These are phyloP conservation scores for Gynochthodes officinalis DNA, from an alignment of 257 asterid species.

Conservation along the genomic window DNA sequence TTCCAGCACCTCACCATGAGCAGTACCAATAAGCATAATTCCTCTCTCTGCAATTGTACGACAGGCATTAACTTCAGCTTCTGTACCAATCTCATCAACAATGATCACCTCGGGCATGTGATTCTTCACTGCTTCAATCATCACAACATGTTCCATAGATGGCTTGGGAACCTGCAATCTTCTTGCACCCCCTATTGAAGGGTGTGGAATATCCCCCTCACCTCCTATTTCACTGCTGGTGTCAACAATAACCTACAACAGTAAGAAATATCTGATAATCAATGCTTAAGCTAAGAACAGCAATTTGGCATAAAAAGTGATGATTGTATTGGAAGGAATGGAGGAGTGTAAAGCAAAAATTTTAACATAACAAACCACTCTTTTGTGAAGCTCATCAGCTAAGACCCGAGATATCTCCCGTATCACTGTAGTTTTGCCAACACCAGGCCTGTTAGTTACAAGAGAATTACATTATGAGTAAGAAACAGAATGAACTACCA, in stretches of 20 bases:
- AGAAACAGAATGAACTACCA: neutral
- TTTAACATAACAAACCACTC: conserved; percentile 61
- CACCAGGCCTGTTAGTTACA: conserved; percentile 64
- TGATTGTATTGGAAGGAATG: neutral
- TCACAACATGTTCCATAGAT: conserved; percentile 62
- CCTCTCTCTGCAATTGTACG: conserved; percentile 83
- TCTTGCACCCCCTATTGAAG: conserved; percentile 72
- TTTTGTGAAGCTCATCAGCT: conserved; percentile 68
- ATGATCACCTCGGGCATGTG: conserved; percentile 91
- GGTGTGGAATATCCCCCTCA: conserved; percentile 78
- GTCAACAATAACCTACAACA: conserved; percentile 63
- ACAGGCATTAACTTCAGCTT: conserved; percentile 76
- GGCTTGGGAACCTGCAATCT: conserved; percentile 75
- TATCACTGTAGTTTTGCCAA: conserved; percentile 77
- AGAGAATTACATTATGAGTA: neutral
- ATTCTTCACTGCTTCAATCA: conserved; percentile 87
- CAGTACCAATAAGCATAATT: conserved; percentile 83
- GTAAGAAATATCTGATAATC: neutral
- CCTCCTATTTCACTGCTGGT: conserved; percentile 88
- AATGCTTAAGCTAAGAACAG: neutral
- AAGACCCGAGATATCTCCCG: conserved; percentile 65
- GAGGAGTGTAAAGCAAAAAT: neutral
- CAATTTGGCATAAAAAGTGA: neutral
- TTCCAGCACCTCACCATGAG: conserved; percentile 71
- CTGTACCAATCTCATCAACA: conserved; percentile 76